phyloP scores from a whole-genome alignment of 306 rosid species.

The Malus sieversii region DNA sequence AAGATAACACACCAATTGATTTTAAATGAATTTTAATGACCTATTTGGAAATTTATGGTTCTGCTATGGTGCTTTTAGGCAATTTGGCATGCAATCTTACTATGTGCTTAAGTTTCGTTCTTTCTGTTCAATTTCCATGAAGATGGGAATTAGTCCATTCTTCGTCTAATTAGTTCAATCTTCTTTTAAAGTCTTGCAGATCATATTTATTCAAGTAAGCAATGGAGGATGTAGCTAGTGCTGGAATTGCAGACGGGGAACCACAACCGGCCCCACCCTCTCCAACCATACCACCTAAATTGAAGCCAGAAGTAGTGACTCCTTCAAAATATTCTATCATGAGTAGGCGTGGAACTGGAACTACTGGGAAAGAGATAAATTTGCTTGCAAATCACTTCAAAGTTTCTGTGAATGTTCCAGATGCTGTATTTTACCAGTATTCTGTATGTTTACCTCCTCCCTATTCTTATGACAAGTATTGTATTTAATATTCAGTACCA shows the following conservation, averaged over 20 bases:
- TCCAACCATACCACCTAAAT: slow-evolving; percentile 14
- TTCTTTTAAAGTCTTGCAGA: slow-evolving; percentile 1
- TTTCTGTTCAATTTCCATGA: neutral
- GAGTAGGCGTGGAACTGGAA: slow-evolving; percentile 55
- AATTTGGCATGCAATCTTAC: neutral
- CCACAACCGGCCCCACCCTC: slow-evolving; percentile 29
- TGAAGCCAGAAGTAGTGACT: slow-evolving; percentile 24
- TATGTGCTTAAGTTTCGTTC: neutral
- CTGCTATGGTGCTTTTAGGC: neutral
- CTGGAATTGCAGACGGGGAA: slow-evolving; percentile 26
- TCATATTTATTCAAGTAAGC: slow-evolving; percentile 2
- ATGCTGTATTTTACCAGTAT: slow-evolving; percentile 78
- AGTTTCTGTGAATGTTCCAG: slow-evolving; percentile 44
- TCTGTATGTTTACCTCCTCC: slow-evolving; percentile 42
- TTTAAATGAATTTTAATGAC: neutral
- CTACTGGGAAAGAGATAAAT: slow-evolving; percentile 36
- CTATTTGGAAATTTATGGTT: neutral
- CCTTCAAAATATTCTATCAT: slow-evolving; percentile 39
- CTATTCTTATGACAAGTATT: neutral
- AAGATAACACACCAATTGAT: neutral
- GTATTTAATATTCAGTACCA: neutral
- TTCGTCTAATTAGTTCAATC: slow-evolving; percentile 1
- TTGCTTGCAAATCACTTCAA: slow-evolving; percentile 63
- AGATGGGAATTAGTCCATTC: neutral
- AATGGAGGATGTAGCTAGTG: slow-evolving; percentile 28